Percentiles rank a stretch among this genome's conserved stretches.
Conservation (phyloP, 2,329 filamentous ascomycete genomes). For the Botrytis aclada region DNA sequence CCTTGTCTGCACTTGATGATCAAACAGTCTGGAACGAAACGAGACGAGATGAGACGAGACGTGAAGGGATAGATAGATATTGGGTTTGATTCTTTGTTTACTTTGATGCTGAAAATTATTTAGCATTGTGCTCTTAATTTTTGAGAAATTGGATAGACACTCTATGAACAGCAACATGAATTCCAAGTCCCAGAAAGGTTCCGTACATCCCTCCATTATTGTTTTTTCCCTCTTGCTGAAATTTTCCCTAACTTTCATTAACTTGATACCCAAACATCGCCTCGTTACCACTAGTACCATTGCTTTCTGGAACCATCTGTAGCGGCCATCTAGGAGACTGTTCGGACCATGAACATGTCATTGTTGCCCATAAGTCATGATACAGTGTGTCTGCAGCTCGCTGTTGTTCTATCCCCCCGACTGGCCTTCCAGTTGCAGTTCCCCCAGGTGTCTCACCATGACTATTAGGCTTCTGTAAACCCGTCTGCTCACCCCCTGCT, state of each 20-base stretch:
- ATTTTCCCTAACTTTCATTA: background rate
- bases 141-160: background rate
- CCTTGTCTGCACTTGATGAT: background rate
- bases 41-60: too few relatives aligned
- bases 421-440: background rate
- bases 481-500: background rate
- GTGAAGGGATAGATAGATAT: background rate
- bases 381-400: constrained; percentile 14
- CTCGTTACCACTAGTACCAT: too few relatives aligned
- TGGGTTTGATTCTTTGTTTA: background rate
- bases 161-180: background rate
- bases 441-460: background rate
- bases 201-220: background rate
- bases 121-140: background rate
- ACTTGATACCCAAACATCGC: background rate
- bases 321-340: background rate
- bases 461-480: background rate
- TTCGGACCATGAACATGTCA: constrained; percentile 33
- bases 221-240: background rate
- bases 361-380: constrained; percentile 35
- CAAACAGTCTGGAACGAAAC: too few relatives aligned
- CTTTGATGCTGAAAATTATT: background rate
- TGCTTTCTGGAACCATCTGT: fast-evolving
- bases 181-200: background rate
- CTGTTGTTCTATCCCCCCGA: background rate